phyloP scores from a whole-genome alignment of 495 filamentous ascomycete species.

The Talaromyces stipitatus region DNA sequence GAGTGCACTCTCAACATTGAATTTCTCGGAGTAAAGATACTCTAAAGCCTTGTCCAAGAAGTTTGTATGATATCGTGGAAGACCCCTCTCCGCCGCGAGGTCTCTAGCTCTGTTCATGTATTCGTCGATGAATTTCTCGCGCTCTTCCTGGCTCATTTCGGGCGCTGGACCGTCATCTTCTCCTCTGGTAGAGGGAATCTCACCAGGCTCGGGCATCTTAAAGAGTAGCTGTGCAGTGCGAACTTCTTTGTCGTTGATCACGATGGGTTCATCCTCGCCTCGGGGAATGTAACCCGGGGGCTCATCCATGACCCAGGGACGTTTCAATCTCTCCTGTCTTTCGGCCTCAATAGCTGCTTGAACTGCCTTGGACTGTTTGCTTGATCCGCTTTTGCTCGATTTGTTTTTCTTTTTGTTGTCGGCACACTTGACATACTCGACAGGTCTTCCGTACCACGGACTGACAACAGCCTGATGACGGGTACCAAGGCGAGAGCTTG shows the following conservation, averaged over 20 bases:
- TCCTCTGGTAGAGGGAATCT: constrained; percentile 34
- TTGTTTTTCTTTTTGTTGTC: constrained; percentile 74
- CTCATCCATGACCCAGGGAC: constrained; percentile 90
- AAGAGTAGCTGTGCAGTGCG: constrained; percentile 47
- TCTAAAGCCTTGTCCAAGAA: constrained; percentile 81
- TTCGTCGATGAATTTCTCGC: constrained; percentile 54
- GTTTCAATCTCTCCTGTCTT: constrained; percentile 64
- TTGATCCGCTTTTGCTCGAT: constrained; percentile 56
- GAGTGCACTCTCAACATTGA: constrained; percentile 65
- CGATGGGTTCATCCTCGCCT: constrained; percentile 62
- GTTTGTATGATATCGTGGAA: constrained; percentile 69
- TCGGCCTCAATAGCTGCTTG: constrained; percentile 74
- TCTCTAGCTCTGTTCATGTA: constrained; percentile 65
- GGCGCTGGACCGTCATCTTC: constrained; percentile 38
- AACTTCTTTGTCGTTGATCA: constrained; percentile 40
- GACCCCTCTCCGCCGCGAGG: constrained; percentile 53
- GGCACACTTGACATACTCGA: constrained; percentile 81
- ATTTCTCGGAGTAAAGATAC: constrained; percentile 62
- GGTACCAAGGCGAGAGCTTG: constrained; percentile 85
- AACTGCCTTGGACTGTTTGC: constrained; percentile 70
- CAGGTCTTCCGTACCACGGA: constrained; percentile 74
- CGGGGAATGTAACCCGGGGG: constrained; percentile 76
- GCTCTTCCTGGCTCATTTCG: constrained; percentile 29
- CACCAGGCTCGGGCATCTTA: constrained; percentile 42
- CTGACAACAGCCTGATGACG: constrained; percentile 84